phyloP scores from a whole-genome alignment of 176 grass and related monocot species.

The Avena sativa region DNA sequence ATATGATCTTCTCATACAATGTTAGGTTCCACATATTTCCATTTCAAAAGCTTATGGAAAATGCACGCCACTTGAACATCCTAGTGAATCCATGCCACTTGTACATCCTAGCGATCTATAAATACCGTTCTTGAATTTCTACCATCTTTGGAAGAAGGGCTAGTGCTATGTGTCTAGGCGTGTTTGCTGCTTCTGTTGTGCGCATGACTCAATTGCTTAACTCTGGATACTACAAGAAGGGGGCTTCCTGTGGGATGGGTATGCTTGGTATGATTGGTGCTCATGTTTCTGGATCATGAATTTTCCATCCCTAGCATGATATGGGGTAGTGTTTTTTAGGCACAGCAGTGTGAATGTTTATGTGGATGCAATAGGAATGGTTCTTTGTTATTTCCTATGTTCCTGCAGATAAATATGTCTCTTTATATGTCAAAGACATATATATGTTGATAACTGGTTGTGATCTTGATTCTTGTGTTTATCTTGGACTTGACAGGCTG shows the following conservation, averaged over 20 bases:
- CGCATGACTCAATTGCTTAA: too few relatives aligned
- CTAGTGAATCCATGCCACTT: not conserved
- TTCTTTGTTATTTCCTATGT: not conserved
- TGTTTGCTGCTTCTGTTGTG: not conserved
- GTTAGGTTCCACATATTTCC: not conserved
- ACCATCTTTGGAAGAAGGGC: not conserved
- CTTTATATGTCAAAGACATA: not conserved
- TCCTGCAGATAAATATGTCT: not conserved
- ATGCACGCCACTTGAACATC: not conserved
- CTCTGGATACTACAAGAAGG: not conserved
- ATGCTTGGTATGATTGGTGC: not conserved
- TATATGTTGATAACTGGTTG: not conserved
- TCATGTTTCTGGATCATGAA: conserved; percentile 4
- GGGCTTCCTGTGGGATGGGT: not conserved
- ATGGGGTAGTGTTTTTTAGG: not conserved
- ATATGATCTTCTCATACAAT: not conserved
- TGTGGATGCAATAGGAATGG: not conserved
- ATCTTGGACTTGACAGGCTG: conserved; percentile 27
- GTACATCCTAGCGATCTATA: not conserved
- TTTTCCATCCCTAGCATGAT: not conserved
- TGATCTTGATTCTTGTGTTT: conserved; percentile 32
- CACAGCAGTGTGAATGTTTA: not conserved
- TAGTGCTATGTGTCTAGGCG: not conserved
- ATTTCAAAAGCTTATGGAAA: not conserved
- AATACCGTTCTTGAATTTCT: not conserved